Percentiles rank a stretch among this genome's conserved stretches.
Conservation (phyloP, 1,284 basidiomycete genomes). For the Tylopilus orsonianus region DNA sequence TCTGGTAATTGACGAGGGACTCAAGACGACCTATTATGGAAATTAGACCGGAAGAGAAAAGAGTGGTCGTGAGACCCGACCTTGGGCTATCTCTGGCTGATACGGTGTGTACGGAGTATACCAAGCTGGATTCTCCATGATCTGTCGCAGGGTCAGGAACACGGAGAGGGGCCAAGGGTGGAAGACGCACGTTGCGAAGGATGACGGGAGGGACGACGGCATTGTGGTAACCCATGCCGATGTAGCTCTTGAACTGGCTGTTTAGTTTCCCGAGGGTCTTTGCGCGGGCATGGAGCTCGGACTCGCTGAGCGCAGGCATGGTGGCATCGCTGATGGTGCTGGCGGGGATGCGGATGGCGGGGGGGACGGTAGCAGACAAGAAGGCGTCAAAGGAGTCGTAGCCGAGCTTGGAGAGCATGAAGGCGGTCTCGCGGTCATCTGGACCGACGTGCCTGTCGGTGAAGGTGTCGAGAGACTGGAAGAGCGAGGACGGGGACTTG, state of each 20-base stretch:
- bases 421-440: constrained; percentile 68
- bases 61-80: constrained; percentile 39
- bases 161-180: background rate
- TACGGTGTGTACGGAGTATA: constrained; percentile 97
- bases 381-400: constrained; percentile 88
- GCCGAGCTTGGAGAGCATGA: constrained; percentile 81
- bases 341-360: constrained; percentile 70
- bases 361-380: constrained; percentile 77
- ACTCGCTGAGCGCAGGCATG: constrained; percentile 82
- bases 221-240: constrained; percentile 97
- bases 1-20: constrained; percentile 96
- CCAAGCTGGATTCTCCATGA: constrained; percentile 97
- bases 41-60: constrained; percentile 14
- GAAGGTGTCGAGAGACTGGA: constrained; percentile 86
- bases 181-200: constrained; percentile 75
- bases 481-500: constrained; percentile 57
- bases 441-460: constrained; percentile 88
- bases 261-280: constrained; percentile 79
- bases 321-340: constrained; percentile 62
- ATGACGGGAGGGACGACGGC: constrained; percentile 93
- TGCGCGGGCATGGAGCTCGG: constrained; percentile 78
- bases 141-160: constrained; percentile 41
- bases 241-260: constrained; percentile 86
- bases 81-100: constrained; percentile 92
- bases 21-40: constrained; percentile 77